Evolutionary conservation across 2,329 filamentous ascomycete genomes (phyloP).

Genomic region (Paracoccidioides brasiliensis): DNA sequence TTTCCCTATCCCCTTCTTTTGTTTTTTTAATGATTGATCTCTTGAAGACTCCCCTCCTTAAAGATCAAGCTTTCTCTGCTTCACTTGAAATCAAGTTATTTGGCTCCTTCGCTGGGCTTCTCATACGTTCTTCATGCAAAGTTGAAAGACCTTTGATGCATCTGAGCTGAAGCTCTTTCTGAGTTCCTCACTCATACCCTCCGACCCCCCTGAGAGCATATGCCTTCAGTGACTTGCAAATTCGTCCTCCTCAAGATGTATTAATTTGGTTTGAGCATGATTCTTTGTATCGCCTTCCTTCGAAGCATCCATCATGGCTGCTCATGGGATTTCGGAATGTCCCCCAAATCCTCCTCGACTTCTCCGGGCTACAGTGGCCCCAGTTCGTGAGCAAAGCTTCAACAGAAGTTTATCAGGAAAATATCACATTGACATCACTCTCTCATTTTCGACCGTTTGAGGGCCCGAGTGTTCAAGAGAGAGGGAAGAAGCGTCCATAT

Average conservation of each 20-base stretch:
- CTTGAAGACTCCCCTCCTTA: neutral
- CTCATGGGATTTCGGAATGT: slow-evolving; percentile 25
- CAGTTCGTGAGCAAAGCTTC: slow-evolving; percentile 21
- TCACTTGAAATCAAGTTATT: neutral
- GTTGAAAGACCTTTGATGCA: neutral
- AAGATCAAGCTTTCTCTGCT: neutral
- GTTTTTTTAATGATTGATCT: neutral
- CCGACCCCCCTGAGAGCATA: neutral
- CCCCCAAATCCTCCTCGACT: slow-evolving; percentile 14
- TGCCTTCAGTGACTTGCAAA: neutral
- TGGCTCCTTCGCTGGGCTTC: neutral
- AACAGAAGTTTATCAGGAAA: slow-evolving; percentile 16
- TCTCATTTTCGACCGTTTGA: slow-evolving; percentile 24
- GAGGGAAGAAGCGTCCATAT: slow-evolving; percentile 29
- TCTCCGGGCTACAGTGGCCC: slow-evolving; percentile 20
- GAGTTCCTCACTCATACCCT: neutral
- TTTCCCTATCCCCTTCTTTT: slow-evolving; percentile 5
- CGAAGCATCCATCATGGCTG: slow-evolving; percentile 26
- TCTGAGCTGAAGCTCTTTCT: neutral
- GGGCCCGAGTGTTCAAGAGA: slow-evolving; percentile 23
- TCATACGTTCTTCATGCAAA: neutral
- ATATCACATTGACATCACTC: slow-evolving; percentile 20
- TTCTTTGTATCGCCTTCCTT: neutral
- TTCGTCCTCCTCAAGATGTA: neutral
- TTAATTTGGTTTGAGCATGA: neutral